These are phyloP conservation scores for Nepenthes mirabilis DNA, from an alignment of 148 eudicot species.

Conservation along the genomic window DNA sequence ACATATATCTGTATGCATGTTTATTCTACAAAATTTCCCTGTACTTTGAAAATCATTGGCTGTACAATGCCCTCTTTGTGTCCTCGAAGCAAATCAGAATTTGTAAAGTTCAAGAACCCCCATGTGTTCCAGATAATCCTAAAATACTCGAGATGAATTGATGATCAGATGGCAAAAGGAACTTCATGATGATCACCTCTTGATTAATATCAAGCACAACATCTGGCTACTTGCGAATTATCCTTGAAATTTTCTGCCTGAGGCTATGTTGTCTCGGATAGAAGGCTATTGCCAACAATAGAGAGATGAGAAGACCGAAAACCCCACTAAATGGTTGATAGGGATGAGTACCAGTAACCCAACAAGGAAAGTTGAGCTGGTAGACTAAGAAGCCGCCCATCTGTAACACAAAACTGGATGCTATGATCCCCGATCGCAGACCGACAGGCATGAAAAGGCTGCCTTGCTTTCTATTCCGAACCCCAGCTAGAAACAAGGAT, in stretches of 20 bases:
- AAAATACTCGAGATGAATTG: no score
- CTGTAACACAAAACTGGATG: slow-evolving; percentile 48
- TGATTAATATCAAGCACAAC: no score
- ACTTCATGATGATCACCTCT: no score
- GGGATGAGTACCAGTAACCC: slow-evolving; percentile 65
- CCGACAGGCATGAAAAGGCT: slow-evolving; percentile 76
- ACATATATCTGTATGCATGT: no score
- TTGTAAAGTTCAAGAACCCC: no score
- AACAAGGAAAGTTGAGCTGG: slow-evolving; percentile 33
- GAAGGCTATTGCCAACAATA: slow-evolving; percentile 43
- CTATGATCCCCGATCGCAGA: slow-evolving; percentile 67
- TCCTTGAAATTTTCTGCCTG: slow-evolving; percentile 13
- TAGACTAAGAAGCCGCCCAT: slow-evolving; percentile 51
- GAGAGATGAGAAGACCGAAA: slow-evolving; percentile 49
- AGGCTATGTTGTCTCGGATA: slow-evolving; percentile 43
- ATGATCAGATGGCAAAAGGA: no score
- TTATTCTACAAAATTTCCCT: no score
- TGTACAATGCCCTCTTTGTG: no score
- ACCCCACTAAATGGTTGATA: slow-evolving; percentile 67
- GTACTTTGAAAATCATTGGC: no score
- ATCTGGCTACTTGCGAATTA: slow-evolving; percentile 16
- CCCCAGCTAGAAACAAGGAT: slow-evolving; percentile 64
- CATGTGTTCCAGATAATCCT: no score
- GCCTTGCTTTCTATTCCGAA: slow-evolving; percentile 55
- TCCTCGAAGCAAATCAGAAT: no score